Conservation (phyloP, 1,139 yeast species). For the Meyerozyma carpophila region DNA sequence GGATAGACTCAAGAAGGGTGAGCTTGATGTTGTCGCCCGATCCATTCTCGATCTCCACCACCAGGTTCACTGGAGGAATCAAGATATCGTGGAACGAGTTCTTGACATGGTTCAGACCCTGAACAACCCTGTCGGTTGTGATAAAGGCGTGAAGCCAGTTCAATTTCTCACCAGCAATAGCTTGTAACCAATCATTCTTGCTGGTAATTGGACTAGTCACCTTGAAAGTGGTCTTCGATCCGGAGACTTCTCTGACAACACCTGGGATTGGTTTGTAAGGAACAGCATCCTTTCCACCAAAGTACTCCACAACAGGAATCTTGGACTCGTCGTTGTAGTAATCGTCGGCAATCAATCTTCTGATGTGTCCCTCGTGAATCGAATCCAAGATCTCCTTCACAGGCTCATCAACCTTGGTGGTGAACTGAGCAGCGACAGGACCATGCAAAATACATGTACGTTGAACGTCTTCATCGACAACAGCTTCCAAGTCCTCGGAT, state of each 20-base stretch:
- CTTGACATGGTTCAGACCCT: conserved; percentile 70
- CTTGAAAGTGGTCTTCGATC: conserved; percentile 40
- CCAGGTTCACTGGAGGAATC: conserved; percentile 62
- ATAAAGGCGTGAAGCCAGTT: conserved; percentile 93
- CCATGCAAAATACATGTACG: conserved; percentile 98
- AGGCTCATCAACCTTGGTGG: conserved; percentile 86
- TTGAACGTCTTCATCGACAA: conserved; percentile 92
- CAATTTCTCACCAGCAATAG: conserved; percentile 72
- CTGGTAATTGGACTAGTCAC: conserved; percentile 46
- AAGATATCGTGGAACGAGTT: conserved; percentile 80
- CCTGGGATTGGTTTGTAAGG: conserved; percentile 13
- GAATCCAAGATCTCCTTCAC: conserved; percentile 83
- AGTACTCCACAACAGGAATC: conserved; percentile 86
- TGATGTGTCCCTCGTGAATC: conserved; percentile 87
- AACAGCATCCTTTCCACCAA: conserved; percentile 61
- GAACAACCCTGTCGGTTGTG: conserved; percentile 74
- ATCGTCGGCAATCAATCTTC: conserved; percentile 58
- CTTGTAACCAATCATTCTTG: conserved; percentile 63
- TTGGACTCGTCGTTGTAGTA: conserved; percentile 64
- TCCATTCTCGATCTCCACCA: conserved; percentile 57
- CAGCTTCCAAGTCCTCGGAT: conserved; percentile 94
- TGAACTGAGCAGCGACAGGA: conserved; percentile 95
- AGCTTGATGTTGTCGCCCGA: conserved; percentile 54
- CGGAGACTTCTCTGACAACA: conserved; percentile 16
- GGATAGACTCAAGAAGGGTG: conserved; percentile 62